Percentiles rank a stretch among this genome's conserved stretches.
Evolutionary conservation across 768 basidiomycete species (phyloP).

Genomic region (Antrodiella citrinella): DNA sequence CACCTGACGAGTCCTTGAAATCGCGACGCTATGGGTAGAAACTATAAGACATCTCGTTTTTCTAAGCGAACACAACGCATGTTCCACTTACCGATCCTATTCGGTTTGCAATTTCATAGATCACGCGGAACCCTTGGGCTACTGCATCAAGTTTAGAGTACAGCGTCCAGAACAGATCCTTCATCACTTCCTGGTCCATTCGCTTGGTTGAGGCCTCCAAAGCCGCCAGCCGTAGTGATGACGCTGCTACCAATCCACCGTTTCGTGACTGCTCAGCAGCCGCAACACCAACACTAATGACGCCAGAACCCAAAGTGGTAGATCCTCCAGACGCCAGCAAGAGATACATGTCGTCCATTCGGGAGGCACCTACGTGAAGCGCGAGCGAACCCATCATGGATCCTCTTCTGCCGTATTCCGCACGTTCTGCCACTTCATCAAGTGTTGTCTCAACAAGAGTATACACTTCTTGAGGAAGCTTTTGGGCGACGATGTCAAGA

Average conservation of each 20-base stretch:
- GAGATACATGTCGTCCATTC: slow-evolving; percentile 12
- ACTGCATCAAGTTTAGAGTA: slow-evolving; percentile 96
- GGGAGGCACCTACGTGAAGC: slow-evolving; percentile 11
- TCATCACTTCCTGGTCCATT: slow-evolving; percentile 76
- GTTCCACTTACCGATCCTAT: slow-evolving; percentile 79
- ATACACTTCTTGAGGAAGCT: slow-evolving; percentile 78
- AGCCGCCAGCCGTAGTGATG: slow-evolving; percentile 57
- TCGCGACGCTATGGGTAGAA: slow-evolving; percentile 62
- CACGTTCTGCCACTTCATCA: slow-evolving; percentile 87
- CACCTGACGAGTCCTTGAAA: slow-evolving; percentile 79
- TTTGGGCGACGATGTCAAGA: slow-evolving; percentile 77
- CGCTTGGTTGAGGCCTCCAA: slow-evolving; percentile 67
- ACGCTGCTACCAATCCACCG: slow-evolving; percentile 34
- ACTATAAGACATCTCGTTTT: background rate
- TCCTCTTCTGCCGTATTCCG: slow-evolving; percentile 61
- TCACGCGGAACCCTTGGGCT: slow-evolving; percentile 80
- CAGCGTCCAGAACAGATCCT: slow-evolving; percentile 93
- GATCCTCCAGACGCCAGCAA: slow-evolving; percentile 7
- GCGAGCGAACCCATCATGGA: slow-evolving; percentile 28
- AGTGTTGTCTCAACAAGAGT: slow-evolving; percentile 78
- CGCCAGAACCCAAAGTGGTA: slow-evolving; percentile 7
- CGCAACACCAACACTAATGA: slow-evolving; percentile 4
- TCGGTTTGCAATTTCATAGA: slow-evolving; percentile 84
- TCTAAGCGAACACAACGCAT: background rate
- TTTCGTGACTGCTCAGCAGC: slow-evolving; percentile 8